phyloP scores from a whole-genome alignment of 352 stramenopile species.

The Phytophthora pistaciae region DNA sequence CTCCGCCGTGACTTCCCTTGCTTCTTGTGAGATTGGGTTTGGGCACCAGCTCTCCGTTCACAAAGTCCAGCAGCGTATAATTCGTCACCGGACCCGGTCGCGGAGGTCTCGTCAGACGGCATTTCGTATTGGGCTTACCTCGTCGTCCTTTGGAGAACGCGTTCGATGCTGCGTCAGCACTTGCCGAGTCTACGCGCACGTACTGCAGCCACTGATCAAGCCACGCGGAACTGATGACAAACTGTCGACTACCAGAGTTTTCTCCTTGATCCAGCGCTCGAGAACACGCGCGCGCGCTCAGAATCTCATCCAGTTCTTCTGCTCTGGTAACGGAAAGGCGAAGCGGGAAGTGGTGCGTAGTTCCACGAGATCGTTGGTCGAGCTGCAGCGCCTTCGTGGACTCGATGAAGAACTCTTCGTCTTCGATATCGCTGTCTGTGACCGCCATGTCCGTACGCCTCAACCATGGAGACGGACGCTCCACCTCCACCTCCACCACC shows the following conservation, averaged over 20 bases:
- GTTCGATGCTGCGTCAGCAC: conserved; percentile 12
- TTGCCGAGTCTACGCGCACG: conserved; percentile 54
- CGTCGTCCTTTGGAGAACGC: conserved; percentile 6
- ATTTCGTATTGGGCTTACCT: conserved; percentile 17
- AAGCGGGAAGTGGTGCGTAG: conserved; percentile 34
- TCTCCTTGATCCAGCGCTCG: conserved; percentile 20
- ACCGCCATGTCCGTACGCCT: conserved; percentile 29
- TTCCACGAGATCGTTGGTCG: conserved; percentile 20
- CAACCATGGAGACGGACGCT: conserved; percentile 44
- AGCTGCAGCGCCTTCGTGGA: conserved; percentile 37
- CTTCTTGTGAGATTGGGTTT: conserved; percentile 53
- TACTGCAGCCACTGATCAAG: conserved; percentile 78
- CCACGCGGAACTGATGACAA: conserved; percentile 69
- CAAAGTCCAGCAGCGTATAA: conserved; percentile 73
- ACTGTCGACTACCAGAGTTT: conserved; percentile 35
- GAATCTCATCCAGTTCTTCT: conserved; percentile 68
- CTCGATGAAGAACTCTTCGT: conserved; percentile 39
- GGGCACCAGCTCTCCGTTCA: conserved; percentile 63
- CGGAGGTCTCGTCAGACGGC: conserved; percentile 19
- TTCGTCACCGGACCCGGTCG: conserved; percentile 71
- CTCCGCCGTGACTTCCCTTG: conserved; percentile 41
- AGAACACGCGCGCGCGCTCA: conserved; percentile 52
- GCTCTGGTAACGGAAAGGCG: conserved; percentile 39
- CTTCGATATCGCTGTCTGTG: conserved; percentile 33
- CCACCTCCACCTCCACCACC: conserved; percentile 39